Conservation (phyloP, 352 stramenopile species). For the Phytopythium oedochilum region DNA sequence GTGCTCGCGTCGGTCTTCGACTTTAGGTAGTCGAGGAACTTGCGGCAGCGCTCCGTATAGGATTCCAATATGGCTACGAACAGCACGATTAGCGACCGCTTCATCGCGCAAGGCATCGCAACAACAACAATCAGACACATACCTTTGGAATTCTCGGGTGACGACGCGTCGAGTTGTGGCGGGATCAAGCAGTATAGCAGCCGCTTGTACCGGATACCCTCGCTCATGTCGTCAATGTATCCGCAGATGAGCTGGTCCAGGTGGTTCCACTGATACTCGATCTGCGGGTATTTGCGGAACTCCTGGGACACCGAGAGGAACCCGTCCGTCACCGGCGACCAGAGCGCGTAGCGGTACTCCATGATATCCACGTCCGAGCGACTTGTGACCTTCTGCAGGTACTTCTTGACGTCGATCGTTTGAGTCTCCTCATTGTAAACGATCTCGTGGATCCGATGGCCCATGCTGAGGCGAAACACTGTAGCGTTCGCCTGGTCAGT, state of each 20-base stretch:
- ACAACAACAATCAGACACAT: background rate
- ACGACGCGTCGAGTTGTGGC: constrained; percentile 23
- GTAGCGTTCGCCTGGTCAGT: constrained; percentile 21
- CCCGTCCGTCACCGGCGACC: constrained; percentile 53
- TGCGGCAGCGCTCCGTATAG: constrained; percentile 60
- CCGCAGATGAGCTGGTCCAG: constrained; percentile 83
- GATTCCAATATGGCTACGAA: constrained; percentile 36
- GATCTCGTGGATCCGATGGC: constrained; percentile 85
- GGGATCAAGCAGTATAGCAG: constrained; percentile 72
- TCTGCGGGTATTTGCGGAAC: constrained; percentile 78
- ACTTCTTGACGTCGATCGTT: constrained; percentile 85
- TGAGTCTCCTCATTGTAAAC: constrained; percentile 84
- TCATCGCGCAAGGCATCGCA: background rate
- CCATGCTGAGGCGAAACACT: constrained; percentile 80
- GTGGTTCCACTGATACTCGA: constrained; percentile 86
- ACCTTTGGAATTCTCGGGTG: constrained; percentile 11
- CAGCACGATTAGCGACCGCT: background rate
- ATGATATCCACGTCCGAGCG: constrained; percentile 71
- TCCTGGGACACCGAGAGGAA: constrained; percentile 69
- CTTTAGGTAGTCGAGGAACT: constrained; percentile 67
- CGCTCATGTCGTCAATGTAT: constrained; percentile 85
- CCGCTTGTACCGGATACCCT: constrained; percentile 78
- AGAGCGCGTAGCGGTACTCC: constrained; percentile 82
- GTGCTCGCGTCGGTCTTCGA: constrained; percentile 52
- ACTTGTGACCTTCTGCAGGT: constrained; percentile 60